A percentile compares a stretch with the other conserved stretches of the same genome.
phyloP scores from a whole-genome alignment of 441 rosid species.

The Populus tomentosa region DNA sequence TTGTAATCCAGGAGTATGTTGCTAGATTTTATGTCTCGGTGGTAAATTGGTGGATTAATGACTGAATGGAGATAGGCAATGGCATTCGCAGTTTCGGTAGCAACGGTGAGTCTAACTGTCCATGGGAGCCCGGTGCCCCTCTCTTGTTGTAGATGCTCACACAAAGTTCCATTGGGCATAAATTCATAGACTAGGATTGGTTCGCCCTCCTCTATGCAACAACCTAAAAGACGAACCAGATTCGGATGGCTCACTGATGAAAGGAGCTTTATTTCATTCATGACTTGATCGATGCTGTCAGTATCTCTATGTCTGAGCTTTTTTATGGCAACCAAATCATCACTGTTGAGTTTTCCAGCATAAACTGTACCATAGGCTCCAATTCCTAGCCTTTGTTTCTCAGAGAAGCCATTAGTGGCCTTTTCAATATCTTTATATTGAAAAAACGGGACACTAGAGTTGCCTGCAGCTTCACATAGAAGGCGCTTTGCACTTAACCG shows the following conservation, averaged over 20 bases:
- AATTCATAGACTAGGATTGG: conserved; percentile 77
- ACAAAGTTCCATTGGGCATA: conserved; percentile 87
- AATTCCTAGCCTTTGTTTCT: conserved; percentile 66
- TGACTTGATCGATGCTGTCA: conserved; percentile 72
- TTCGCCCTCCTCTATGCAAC: conserved; percentile 72
- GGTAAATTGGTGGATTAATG: conserved; percentile 78
- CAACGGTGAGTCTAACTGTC: conserved; percentile 63
- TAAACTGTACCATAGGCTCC: conserved; percentile 97
- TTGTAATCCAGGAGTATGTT: conserved; percentile 75
- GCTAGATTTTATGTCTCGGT: conserved; percentile 84
- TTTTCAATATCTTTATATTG: conserved; percentile 69
- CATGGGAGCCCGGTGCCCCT: conserved; percentile 67
- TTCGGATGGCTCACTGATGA: conserved; percentile 84
- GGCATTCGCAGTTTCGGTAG: conserved; percentile 82
- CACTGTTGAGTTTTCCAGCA: conserved; percentile 66
- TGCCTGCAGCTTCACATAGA: conserved; percentile 63
- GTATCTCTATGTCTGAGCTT: conserved; percentile 59
- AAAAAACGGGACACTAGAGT: conserved; percentile 66
- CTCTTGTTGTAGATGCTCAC: conserved; percentile 75
- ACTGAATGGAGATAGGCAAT: conserved; percentile 86
- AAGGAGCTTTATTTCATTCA: conserved; percentile 78
- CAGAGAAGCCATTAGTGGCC: conserved; percentile 69
- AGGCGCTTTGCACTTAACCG: conserved; percentile 53
- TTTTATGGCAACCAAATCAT: conserved; percentile 71
- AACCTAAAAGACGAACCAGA: conserved; percentile 74